These are phyloP conservation scores for Scedosporium boydii DNA, from an alignment of 2,329 filamentous ascomycete species.

Conservation along the genomic window DNA sequence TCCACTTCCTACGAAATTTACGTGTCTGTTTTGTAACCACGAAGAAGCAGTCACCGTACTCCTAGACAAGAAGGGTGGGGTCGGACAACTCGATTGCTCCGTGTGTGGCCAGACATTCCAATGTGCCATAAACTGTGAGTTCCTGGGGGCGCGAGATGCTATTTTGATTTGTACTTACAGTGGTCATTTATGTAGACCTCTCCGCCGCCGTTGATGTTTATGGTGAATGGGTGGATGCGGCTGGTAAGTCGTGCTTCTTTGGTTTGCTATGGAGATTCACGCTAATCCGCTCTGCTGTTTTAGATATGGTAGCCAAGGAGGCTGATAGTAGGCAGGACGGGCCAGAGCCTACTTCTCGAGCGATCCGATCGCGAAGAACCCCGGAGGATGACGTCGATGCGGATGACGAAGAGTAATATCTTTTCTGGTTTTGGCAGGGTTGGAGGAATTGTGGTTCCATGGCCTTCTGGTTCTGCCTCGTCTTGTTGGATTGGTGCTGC, in stretches of 20 bases:
- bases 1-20: constrained; percentile 72
- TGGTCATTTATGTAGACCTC: constrained; percentile 49
- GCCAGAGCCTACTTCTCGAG: neutral
- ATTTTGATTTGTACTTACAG: constrained; percentile 11
- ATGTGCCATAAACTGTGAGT: constrained; percentile 80
- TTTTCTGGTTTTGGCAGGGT: neutral
- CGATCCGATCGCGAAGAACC: neutral
- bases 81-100: constrained; percentile 81
- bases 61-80: constrained; percentile 83
- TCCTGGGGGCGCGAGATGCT: neutral
- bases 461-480: neutral
- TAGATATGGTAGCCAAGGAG: constrained; percentile 43
- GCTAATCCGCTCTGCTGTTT: neutral
- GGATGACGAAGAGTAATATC: neutral
- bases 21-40: constrained; percentile 97
- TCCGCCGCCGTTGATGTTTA: constrained; percentile 92
- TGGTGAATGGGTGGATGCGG: constrained; percentile 93
- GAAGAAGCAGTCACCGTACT: constrained; percentile 87
- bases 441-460: neutral
- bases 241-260: constrained; percentile 32
- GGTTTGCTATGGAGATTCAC: constrained; percentile 6
- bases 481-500: no score
- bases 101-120: constrained; percentile 92
- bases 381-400: neutral
- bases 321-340: constrained; percentile 13